Conservation (phyloP, 148 eudicot genomes). For the Rhododendron kiyosumense region DNA sequence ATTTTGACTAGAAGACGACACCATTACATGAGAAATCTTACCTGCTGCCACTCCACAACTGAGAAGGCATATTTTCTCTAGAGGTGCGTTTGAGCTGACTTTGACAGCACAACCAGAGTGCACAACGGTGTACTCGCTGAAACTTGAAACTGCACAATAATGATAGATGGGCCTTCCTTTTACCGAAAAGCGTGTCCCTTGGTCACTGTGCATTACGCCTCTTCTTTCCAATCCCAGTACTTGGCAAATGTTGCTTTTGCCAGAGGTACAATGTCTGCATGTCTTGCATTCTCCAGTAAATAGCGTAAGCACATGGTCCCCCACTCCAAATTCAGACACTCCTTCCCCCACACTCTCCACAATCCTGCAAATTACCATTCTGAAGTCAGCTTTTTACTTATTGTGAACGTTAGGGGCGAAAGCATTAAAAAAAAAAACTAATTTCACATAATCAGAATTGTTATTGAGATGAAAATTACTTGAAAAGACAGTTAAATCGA, state of each 20-base stretch:
- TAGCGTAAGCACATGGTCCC: conserved; percentile 90
- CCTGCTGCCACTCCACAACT: conserved; percentile 99
- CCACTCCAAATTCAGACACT: conserved; percentile 75
- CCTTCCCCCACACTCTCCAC: conserved; percentile 92
- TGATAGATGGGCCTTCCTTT: conserved; percentile 79
- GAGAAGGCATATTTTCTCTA: conserved; percentile 84
- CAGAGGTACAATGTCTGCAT: conserved; percentile 81
- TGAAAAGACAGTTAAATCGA: not conserved
- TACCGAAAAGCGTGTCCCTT: conserved; percentile 76
- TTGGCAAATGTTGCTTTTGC: conserved; percentile 91
- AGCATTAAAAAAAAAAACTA: not conserved
- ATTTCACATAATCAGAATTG: not conserved
- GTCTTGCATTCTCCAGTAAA: conserved; percentile 90
- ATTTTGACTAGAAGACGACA: not conserved
- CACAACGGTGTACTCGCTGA: conserved; percentile 94
- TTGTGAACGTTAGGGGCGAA: not conserved
- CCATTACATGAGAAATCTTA: conserved; percentile 13
- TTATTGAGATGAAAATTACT: not conserved
- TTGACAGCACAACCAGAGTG: conserved; percentile 97
- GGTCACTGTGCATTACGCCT: conserved; percentile 95
- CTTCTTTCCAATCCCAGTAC: conserved; percentile 78
- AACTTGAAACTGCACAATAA: conserved; percentile 95
- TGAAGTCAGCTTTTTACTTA: not conserved
- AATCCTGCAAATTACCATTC: conserved; percentile 46
- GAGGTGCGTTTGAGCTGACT: conserved; percentile 64